Evolutionary conservation across 2,329 filamentous ascomycete genomes (phyloP), one percentile per base, ranked within the genome.

Genomic region (Helotiales sp.): DNA sequence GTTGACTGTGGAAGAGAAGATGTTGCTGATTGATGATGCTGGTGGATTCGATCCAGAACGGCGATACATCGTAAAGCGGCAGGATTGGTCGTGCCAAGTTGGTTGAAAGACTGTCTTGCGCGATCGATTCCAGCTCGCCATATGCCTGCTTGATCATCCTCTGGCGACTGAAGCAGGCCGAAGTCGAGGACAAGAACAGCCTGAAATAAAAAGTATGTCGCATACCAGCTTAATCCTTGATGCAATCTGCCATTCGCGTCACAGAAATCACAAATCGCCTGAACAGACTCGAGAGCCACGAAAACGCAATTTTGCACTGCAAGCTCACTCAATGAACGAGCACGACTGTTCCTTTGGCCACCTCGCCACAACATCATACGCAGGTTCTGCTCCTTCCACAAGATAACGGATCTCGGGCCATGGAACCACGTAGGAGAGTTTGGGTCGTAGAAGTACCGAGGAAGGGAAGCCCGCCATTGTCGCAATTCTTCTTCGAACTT

Each of bases 181-280:
- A 65, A 64, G 40, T 73, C 70, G 1, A 74, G 72, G 2, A 78
- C 75, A 2, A 79, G 66, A 0, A 72, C 71, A 0, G 75, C 76
- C 53, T 78, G 76, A 54, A 79, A 78, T 1, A 77, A 63, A 55
- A 77, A 77, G 61, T 76, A 78, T 10, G 75, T 73, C 1, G 71
- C 72, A 58, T 78, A 79, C 76, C 76, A 78, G 2, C 69, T 69
- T 4, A 73, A 62, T 33, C 76, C 69, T 15, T 71, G 67, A 17
- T 73, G 72, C 5, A 73, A 63, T 3, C 57, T 59, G 9, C 65
- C 63, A 17, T 67, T 62, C 0, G 64, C 53, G 5, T 61, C 63
- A 69, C 75, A 76, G 54, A 74, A 77, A 1, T 58, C 59, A 8
- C 71, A 68, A 22, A 78, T 75, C 2, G 70, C 69, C 3, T 66